Evolutionary conservation across 495 filamentous ascomycete genomes (phyloP).

Genomic region (Talaromyces adpressus): DNA sequence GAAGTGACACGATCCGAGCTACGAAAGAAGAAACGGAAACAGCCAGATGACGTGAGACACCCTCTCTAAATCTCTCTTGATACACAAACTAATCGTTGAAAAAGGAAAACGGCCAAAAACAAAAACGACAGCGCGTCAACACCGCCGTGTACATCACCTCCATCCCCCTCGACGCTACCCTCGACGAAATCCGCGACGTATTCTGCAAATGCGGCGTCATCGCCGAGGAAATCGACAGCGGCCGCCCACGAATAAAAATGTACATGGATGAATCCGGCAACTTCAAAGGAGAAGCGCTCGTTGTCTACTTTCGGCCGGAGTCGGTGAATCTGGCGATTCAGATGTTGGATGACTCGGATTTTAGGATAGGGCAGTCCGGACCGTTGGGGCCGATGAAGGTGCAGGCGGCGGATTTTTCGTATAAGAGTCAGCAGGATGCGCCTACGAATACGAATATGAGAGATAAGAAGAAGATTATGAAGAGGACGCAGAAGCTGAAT

Average conservation of each 20-base stretch:
- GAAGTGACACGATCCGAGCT: slow-evolving; percentile 45
- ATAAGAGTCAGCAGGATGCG: slow-evolving; percentile 64
- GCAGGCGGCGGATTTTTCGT: slow-evolving; percentile 77
- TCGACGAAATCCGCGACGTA: slow-evolving; percentile 71
- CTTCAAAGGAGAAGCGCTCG: slow-evolving; percentile 87
- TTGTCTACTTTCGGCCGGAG: slow-evolving; percentile 92
- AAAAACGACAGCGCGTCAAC: slow-evolving; percentile 65
- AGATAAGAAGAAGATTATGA: slow-evolving; percentile 79
- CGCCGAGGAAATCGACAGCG: slow-evolving; percentile 84
- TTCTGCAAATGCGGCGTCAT: slow-evolving; percentile 92
- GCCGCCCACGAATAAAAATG: slow-evolving; percentile 83
- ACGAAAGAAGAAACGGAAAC: slow-evolving; percentile 66
- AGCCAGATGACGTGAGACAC: slow-evolving; percentile 52
- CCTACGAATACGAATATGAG: slow-evolving; percentile 46
- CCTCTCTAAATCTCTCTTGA: neutral
- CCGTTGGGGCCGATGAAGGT: slow-evolving; percentile 66
- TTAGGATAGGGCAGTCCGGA: slow-evolving; percentile 54
- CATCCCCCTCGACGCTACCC: slow-evolving; percentile 67
- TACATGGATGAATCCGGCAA: slow-evolving; percentile 75
- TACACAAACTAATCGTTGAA: slow-evolving; percentile 8
- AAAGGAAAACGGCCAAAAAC: slow-evolving; percentile 41
- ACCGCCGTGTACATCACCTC: slow-evolving; percentile 86
- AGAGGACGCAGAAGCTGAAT: slow-evolving; percentile 78
- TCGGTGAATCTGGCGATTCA: slow-evolving; percentile 83
- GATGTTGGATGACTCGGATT: slow-evolving; percentile 85